phyloP scores from a whole-genome alignment of 805 yeast genomes.

The Teunomyces cretensis region DNA sequence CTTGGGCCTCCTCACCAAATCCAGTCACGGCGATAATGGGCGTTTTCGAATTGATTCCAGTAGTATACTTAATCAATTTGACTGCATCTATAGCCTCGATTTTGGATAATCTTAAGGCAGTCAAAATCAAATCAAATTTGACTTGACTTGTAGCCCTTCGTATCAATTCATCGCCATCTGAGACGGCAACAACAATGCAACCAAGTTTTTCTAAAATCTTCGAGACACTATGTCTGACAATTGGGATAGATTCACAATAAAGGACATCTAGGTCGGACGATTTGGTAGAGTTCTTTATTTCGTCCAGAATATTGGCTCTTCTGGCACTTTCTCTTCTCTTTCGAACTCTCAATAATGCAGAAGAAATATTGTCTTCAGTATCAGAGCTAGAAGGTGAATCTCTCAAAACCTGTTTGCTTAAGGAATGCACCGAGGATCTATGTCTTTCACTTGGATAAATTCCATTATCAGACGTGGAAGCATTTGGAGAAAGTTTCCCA shows the following conservation, averaged over 20 bases:
- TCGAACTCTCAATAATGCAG: conserved; percentile 52
- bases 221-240: conserved; percentile 66
- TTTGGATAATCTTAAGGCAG: conserved; percentile 68
- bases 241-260: conserved; percentile 85
- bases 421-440: conserved; percentile 24
- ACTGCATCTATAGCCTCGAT: conserved; percentile 75
- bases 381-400: conserved; percentile 64
- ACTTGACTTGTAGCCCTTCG: conserved; percentile 80
- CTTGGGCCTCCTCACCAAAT: conserved; percentile 63
- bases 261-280: conserved; percentile 58
- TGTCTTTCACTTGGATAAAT: conserved; percentile 13
- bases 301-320: conserved; percentile 14
- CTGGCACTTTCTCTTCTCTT: conserved; percentile 55
- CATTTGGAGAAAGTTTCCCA: conserved; percentile 12
- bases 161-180: conserved; percentile 79
- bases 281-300: not conserved
- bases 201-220: conserved; percentile 66
- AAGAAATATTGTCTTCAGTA: conserved; percentile 54
- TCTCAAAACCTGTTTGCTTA: conserved; percentile 23
- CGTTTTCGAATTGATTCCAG: conserved; percentile 72
- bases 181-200: conserved; percentile 75
- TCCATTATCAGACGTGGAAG: conserved; percentile 2
- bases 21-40: conserved; percentile 77
- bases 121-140: conserved; percentile 78
- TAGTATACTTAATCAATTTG: conserved; percentile 70